phyloP scores from a whole-genome alignment of 129 eudicot species.

The Ambrosia artemisiifolia region DNA sequence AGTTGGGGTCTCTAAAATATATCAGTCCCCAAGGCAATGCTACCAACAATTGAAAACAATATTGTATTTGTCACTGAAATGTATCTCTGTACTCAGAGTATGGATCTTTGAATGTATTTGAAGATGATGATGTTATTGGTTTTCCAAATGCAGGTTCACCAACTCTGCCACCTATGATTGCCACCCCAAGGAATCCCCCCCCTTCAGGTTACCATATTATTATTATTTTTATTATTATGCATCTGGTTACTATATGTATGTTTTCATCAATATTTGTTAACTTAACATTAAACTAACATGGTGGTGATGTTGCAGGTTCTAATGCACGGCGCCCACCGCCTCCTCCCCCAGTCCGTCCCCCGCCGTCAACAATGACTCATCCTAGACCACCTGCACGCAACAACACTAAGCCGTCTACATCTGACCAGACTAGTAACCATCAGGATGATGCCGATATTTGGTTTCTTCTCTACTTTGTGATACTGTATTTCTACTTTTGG shows the following conservation, averaged over 20 bases:
- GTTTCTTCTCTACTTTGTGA: background rate
- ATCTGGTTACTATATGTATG: background rate
- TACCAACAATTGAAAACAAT: no score
- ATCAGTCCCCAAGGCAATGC: no score
- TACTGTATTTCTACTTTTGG: background rate
- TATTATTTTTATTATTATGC: background rate
- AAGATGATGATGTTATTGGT: background rate
- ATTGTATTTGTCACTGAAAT: no score
- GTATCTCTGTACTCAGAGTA: no score
- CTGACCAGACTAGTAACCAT: conserved; percentile 3
- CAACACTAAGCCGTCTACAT: conserved; percentile 15
- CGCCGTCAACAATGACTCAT: conserved; percentile 10
- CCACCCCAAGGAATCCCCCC: conserved; percentile 11
- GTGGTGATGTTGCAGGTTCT: conserved; percentile 18
- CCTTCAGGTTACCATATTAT: conserved; percentile 14
- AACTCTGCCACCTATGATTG: conserved; percentile 24
- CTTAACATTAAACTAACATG: conserved; percentile 1
- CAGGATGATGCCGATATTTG: conserved; percentile 2
- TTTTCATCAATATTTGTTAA: no score
- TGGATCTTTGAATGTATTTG: background rate
- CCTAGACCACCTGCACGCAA: conserved; percentile 9
- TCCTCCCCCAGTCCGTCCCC: conserved; percentile 7
- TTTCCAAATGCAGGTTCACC: conserved; percentile 15
- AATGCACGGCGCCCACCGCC: conserved; percentile 16
- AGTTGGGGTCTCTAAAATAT: no score